Conservation (phyloP, 768 basidiomycete genomes). For the Chalciporus chontae region DNA sequence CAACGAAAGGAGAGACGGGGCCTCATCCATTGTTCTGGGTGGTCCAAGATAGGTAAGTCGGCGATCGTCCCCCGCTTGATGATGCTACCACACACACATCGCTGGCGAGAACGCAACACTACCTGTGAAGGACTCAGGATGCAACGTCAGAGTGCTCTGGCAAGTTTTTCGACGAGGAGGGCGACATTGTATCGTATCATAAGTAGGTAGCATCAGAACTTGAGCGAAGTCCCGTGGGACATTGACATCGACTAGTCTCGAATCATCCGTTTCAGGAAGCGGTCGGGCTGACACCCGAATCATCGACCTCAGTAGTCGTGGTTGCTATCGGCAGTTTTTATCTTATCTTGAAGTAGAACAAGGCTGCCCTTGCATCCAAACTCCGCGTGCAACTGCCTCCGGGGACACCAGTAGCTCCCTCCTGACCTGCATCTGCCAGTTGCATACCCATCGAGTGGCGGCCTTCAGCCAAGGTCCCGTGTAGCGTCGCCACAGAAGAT, state of each 20-base stretch:
- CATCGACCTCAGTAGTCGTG: too few relatives aligned
- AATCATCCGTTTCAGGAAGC: too few relatives aligned
- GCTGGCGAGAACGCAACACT: conserved; percentile 25
- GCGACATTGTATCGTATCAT: too few relatives aligned
- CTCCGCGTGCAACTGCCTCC: too few relatives aligned
- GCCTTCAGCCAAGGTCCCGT: neutral
- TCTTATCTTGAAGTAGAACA: conserved; percentile 4
- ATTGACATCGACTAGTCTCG: too few relatives aligned
- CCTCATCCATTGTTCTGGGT: conserved; percentile 34
- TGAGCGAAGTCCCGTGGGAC: too few relatives aligned
- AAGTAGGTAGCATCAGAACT: too few relatives aligned
- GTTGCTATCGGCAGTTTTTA: neutral
- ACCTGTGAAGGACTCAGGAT: conserved; percentile 17
- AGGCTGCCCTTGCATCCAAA: too few relatives aligned
- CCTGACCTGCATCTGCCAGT: too few relatives aligned
- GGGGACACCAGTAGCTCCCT: too few relatives aligned
- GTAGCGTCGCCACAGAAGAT: neutral
- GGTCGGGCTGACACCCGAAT: too few relatives aligned
- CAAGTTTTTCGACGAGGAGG: too few relatives aligned
- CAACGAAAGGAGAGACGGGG: conserved; percentile 31
- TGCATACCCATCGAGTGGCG: neutral
- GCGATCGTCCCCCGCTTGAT: conserved; percentile 5
- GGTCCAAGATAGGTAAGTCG: conserved; percentile 29
- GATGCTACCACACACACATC: conserved; percentile 20
- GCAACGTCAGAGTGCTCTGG: conserved; percentile 26